phyloP scores from a whole-genome alignment of 2,329 filamentous ascomycete genomes.

The Chrysoporthe deuterocubensis region DNA sequence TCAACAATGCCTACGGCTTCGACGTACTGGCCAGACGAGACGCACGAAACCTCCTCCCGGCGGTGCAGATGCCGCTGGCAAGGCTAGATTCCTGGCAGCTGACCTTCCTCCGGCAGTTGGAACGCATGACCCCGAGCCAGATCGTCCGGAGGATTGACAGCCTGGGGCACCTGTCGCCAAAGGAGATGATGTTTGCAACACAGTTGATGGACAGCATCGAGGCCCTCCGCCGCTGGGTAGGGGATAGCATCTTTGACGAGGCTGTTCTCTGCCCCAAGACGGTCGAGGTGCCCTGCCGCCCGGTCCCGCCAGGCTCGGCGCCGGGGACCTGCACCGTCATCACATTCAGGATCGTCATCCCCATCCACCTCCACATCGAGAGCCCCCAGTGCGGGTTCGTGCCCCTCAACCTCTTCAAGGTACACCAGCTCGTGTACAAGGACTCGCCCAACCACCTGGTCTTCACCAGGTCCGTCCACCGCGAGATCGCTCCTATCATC shows the following conservation, averaged over 20 bases:
- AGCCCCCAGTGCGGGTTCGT: conserved; percentile 51
- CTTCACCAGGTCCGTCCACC: conserved; percentile 64
- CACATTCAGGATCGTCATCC: conserved; percentile 53
- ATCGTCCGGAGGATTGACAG: conserved; percentile 45
- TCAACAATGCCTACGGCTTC: conserved; percentile 57
- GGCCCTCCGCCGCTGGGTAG: conserved; percentile 46
- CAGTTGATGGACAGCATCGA: conserved; percentile 49
- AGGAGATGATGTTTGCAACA: conserved; percentile 49
- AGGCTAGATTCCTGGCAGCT: conserved; percentile 59
- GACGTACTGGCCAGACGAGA: conserved; percentile 64
- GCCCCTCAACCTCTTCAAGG: conserved; percentile 56
- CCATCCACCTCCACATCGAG: conserved; percentile 50
- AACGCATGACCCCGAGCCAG: conserved; percentile 46
- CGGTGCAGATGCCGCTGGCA: conserved; percentile 56
- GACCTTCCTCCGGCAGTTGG: conserved; percentile 56
- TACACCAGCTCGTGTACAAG: conserved; percentile 61
- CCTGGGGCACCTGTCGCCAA: conserved; percentile 42
- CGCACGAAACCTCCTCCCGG: conserved; percentile 64
- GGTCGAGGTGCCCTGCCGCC: conserved; percentile 47
- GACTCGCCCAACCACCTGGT: conserved; percentile 58
- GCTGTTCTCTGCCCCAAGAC: conserved; percentile 49
- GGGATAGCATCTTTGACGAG: conserved; percentile 51
- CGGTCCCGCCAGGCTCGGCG: conserved; percentile 34
- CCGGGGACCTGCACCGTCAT: conserved; percentile 36
- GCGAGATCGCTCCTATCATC: conserved; percentile 60